Evolutionary conservation across 208 protist genomes (phyloP).

Genomic region (Leishmania aethiopica): DNA sequence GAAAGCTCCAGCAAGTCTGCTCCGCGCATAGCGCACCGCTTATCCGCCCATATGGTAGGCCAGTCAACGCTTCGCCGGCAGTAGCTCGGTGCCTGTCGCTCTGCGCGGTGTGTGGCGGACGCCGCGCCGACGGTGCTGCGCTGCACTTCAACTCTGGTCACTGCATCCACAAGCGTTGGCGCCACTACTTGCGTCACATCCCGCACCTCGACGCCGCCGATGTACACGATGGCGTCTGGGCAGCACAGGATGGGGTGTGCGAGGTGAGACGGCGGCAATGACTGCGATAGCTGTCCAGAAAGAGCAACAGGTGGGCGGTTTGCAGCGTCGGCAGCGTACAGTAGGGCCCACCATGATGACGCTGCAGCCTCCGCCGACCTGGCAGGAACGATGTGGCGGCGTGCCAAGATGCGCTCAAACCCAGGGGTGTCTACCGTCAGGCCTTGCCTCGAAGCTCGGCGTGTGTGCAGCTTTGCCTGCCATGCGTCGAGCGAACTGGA

Average conservation of each 20-base stretch:
- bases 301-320: neutral
- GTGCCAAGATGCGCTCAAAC: neutral
- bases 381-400: neutral
- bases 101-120: conserved; percentile 1
- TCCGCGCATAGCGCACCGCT: conserved; percentile 30
- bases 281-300: neutral
- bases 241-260: conserved; percentile 2
- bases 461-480: neutral
- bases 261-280: neutral
- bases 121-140: conserved; percentile 8
- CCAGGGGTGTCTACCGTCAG: neutral
- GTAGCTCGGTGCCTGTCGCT: conserved; percentile 27
- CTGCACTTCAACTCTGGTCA: conserved; percentile 13
- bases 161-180: conserved; percentile 37
- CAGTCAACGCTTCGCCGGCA: conserved; percentile 17
- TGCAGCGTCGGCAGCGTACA: neutral
- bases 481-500: neutral
- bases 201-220: conserved; percentile 59
- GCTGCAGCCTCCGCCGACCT: too few relatives aligned
- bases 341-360: neutral
- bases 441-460: neutral
- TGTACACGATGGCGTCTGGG: conserved; percentile 65
- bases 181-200: conserved; percentile 52
- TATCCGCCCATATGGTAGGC: conserved; percentile 12
- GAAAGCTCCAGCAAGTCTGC: conserved; percentile 65